Conservation (phyloP, 2,329 filamentous ascomycete species). For the Xylaria sp. region DNA sequence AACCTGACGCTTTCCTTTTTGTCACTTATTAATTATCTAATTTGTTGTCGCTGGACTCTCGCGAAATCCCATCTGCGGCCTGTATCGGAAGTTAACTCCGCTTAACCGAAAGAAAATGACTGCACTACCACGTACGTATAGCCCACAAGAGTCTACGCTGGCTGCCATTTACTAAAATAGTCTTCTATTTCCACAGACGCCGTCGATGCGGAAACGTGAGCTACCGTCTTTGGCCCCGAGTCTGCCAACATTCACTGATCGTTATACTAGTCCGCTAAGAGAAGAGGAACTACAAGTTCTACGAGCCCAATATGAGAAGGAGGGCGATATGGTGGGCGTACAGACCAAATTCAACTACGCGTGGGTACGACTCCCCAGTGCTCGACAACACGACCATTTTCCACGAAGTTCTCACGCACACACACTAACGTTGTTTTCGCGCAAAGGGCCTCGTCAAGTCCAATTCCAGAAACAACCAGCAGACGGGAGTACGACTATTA, state of each 20-base stretch:
- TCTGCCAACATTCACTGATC: conserved; percentile 20
- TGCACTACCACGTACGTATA: conserved; percentile 41
- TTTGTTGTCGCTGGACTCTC: no score
- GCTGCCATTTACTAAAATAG: conserved; percentile 14
- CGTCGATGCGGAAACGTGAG: conserved; percentile 92
- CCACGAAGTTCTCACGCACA: background rate
- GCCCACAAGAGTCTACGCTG: background rate
- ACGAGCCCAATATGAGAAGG: conserved; percentile 93
- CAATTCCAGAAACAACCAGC: conserved; percentile 80
- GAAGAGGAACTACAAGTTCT: conserved; percentile 91
- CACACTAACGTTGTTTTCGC: conserved; percentile 14
- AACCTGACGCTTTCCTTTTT: background rate
- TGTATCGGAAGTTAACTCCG: background rate
- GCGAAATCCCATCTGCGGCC: no score
- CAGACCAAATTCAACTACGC: conserved; percentile 99
- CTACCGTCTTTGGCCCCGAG: conserved; percentile 20
- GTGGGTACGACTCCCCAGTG: conserved; percentile 68
- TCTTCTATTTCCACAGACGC: conserved; percentile 69
- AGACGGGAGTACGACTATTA: conserved; percentile 90
- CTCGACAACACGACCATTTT: background rate
- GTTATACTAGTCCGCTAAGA: conserved; percentile 73
- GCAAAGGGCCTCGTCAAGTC: conserved; percentile 92
- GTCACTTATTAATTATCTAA: background rate
- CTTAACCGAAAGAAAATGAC: conserved; percentile 34
- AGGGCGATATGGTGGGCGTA: conserved; percentile 93